Evolutionary conservation across 768 basidiomycete species (phyloP).

Genomic region (Tricholoma flavovirens): DNA sequence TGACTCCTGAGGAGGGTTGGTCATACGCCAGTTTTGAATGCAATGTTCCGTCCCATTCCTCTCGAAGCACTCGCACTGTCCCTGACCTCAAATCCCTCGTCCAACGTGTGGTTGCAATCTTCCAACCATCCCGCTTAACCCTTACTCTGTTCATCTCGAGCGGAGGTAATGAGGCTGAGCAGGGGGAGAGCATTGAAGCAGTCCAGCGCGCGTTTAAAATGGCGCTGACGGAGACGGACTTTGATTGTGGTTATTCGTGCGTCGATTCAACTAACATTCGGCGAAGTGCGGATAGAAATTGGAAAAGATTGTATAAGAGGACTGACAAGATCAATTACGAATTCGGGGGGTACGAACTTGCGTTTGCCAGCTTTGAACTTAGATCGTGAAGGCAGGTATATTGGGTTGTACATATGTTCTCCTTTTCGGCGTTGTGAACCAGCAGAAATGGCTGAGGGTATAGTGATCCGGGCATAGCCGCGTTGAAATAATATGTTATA

Average conservation of each 20-base stretch:
- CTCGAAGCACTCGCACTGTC: conserved; percentile 23
- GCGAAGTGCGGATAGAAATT: background rate
- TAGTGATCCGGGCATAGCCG: too few relatives aligned
- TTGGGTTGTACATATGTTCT: conserved; percentile 2
- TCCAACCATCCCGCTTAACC: conserved; percentile 80
- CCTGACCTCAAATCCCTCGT: conserved; percentile 81
- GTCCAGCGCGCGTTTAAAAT: conserved; percentile 69
- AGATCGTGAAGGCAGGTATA: conserved; percentile 4
- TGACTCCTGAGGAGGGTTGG: conserved; percentile 97
- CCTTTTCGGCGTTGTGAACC: background rate
- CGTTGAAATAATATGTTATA: too few relatives aligned
- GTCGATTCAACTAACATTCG: conserved; percentile 7
- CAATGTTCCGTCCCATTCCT: conserved; percentile 67
- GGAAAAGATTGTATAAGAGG: conserved; percentile 53
- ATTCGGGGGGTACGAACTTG: conserved; percentile 87
- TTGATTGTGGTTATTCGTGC: conserved; percentile 1
- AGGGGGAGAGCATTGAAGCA: conserved; percentile 58
- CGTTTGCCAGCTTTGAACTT: conserved; percentile 80
- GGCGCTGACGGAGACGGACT: conserved; percentile 43
- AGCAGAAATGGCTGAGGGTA: background rate
- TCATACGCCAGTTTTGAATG: conserved; percentile 99
- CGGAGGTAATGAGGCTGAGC: conserved; percentile 40
- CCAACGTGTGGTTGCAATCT: conserved; percentile 86
- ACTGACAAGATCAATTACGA: conserved; percentile 99
- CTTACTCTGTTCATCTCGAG: conserved; percentile 90